These are phyloP conservation scores for Hsuehochloa calcarea DNA, from an alignment of 176 grass and related monocot species.

Conservation along the genomic window DNA sequence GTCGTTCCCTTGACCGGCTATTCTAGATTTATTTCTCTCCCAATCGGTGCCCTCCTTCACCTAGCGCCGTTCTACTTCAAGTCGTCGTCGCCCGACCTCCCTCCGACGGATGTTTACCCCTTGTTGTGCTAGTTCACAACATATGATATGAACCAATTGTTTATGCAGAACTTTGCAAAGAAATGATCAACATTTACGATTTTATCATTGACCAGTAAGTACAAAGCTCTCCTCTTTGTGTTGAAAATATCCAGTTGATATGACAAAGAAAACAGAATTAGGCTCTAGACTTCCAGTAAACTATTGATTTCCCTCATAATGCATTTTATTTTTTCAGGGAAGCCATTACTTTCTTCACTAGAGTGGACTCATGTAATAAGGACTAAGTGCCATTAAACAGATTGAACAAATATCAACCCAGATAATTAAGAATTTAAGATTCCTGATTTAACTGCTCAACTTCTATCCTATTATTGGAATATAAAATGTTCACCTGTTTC, in stretches of 20 bases:
- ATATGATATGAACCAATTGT: background rate
- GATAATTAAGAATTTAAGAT: background rate
- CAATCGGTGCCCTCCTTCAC: no score
- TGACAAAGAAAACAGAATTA: background rate
- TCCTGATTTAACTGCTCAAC: background rate
- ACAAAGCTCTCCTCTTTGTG: background rate
- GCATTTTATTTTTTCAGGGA: background rate
- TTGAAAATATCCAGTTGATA: background rate
- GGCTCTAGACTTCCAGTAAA: background rate
- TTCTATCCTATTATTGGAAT: background rate
- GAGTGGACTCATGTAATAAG: background rate
- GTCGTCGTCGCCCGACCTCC: no score
- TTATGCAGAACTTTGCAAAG: background rate
- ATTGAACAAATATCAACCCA: background rate
- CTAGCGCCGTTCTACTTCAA: no score
- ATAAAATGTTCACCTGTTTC: background rate
- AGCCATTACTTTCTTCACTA: background rate
- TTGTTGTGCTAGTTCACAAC: no score
- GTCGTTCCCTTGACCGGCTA: no score
- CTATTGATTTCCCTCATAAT: background rate
- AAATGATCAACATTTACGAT: background rate
- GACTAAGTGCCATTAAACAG: background rate
- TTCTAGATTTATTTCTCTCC: no score
- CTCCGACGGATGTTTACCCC: no score
- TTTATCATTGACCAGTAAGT: background rate